phyloP scores from a whole-genome alignment of 1,139 yeast genomes.

The Nakaseomyces delphensis region DNA sequence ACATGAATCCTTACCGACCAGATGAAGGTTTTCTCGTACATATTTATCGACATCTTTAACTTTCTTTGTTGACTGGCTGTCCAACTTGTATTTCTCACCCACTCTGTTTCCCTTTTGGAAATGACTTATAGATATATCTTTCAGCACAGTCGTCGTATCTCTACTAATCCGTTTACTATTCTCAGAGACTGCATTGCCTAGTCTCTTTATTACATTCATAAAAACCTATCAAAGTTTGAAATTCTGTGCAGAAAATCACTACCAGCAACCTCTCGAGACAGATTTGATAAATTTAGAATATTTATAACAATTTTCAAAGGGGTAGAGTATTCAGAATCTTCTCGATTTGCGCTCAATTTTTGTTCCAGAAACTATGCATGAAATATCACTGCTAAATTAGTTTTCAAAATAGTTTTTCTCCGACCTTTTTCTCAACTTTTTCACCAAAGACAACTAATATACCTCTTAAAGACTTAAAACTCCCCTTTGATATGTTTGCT shows the following conservation, averaged over 20 bases:
- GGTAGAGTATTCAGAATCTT: not conserved
- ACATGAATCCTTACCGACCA: conserved; percentile 28
- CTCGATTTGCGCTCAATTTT: not conserved
- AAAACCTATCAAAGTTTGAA: not conserved
- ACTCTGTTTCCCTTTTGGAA: not conserved
- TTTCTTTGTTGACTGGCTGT: not conserved
- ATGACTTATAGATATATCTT: not conserved
- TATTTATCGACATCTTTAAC: not conserved
- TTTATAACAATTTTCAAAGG: not conserved
- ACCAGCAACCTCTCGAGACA: no score
- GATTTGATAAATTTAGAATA: no score
- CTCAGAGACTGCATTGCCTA: conserved; percentile 1
- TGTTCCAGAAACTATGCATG: not conserved
- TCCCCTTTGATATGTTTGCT: no score
- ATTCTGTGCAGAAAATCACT: no score
- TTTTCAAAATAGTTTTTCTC: no score
- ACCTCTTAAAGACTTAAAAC: no score
- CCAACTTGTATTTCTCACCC: not conserved
- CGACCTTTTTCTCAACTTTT: no score
- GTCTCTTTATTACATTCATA: conserved; percentile 5
- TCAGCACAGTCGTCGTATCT: not conserved
- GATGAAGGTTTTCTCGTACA: conserved; percentile 12
- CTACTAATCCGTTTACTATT: not conserved
- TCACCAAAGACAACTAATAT: no score
- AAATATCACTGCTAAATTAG: not conserved